phyloP scores from a whole-genome alignment of 129 eudicot species.

The carrot (Daucus carota) region DNA sequence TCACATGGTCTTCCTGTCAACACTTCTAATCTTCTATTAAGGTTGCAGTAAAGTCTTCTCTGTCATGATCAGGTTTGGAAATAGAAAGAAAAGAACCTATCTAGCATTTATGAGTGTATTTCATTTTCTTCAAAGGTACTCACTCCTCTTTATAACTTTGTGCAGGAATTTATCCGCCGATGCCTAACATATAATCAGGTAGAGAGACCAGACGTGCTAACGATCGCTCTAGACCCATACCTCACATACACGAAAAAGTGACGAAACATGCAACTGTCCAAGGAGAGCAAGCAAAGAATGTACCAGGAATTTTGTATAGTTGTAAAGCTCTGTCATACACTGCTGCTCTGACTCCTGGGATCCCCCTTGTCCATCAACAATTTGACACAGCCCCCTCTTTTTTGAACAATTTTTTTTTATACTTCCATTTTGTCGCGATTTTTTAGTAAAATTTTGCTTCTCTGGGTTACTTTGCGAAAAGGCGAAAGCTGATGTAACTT shows the following conservation, averaged over 20 bases:
- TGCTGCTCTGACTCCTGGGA: constrained; percentile 7
- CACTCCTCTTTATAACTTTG: background rate
- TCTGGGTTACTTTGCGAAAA: background rate
- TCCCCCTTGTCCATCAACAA: background rate
- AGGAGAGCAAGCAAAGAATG: constrained; percentile 9
- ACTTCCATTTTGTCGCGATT: background rate
- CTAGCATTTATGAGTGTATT: background rate
- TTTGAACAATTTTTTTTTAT: background rate
- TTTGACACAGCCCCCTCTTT: background rate
- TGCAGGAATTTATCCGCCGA: constrained; percentile 83
- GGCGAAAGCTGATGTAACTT: background rate
- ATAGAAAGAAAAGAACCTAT: background rate
- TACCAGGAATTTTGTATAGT: constrained; percentile 29
- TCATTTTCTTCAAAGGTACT: background rate
- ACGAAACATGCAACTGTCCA: constrained; percentile 10
- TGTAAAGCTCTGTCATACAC: constrained; percentile 17
- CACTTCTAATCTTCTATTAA: background rate
- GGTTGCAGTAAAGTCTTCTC: background rate
- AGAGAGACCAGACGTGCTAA: constrained; percentile 83
- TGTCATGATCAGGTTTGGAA: background rate
- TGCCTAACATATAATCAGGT: constrained; percentile 87
- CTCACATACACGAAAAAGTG: constrained; percentile 69
- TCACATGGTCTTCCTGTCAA: background rate
- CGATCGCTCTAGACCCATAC: constrained; percentile 83
- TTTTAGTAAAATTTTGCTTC: background rate